These are phyloP conservation scores for Fusarium annulatum DNA, from an alignment of 2,329 filamentous ascomycete genomes.

Conservation along the genomic window DNA sequence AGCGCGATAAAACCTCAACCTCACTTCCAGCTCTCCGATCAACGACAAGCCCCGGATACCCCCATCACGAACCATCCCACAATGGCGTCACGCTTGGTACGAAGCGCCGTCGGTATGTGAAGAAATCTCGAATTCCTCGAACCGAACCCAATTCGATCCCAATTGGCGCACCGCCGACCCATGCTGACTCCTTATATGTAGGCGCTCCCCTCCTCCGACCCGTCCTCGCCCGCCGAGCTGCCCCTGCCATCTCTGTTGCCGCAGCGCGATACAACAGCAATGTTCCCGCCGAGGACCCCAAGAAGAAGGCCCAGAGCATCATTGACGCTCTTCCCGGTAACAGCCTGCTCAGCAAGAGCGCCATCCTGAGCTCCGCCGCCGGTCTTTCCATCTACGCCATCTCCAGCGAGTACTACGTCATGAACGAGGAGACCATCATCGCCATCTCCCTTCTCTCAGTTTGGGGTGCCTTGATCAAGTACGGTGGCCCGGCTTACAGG, in stretches of 20 bases:
- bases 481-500: conserved; percentile 89
- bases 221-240: conserved; percentile 77
- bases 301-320: conserved; percentile 96
- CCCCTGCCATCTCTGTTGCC: conserved; percentile 79
- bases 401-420: conserved; percentile 99
- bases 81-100: conserved; percentile 99
- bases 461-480: conserved; percentile 93
- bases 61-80: conserved; percentile 71
- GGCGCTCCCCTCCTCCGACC: conserved; percentile 93
- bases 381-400: conserved; percentile 93
- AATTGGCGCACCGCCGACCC: conserved; percentile 46
- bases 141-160: conserved; percentile 24
- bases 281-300: conserved; percentile 87
- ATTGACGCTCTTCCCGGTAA: conserved; percentile 92
- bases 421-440: conserved; percentile 98
- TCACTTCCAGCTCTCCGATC: conserved; percentile 58
- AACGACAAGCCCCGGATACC: conserved; percentile 59
- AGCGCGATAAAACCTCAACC: conserved; percentile 64
- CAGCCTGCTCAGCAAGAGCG: conserved; percentile 93
- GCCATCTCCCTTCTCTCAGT: conserved; percentile 92
- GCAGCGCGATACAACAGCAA: conserved; percentile 77
- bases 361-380: conserved; percentile 92
- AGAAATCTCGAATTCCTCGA: conserved; percentile 19
- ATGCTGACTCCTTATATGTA: conserved; percentile 53
- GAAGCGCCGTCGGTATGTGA: conserved; percentile 90